Base-by-base conservation (phyloP, 345 rosid species). In the Psidium guajava region DNA sequence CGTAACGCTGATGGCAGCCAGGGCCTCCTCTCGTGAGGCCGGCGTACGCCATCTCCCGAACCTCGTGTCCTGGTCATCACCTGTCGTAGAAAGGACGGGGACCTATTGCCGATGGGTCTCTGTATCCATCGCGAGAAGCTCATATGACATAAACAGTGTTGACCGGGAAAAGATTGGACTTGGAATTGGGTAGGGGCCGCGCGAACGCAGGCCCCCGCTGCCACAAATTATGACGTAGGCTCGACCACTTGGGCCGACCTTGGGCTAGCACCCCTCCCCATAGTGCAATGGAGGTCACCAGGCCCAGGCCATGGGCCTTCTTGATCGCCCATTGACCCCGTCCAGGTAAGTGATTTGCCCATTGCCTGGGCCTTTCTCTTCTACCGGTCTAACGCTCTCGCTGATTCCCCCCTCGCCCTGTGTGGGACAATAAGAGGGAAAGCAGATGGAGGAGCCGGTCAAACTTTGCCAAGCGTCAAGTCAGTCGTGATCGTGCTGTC, bases 41-140 rank as follows among this genome's bases (percentile, higher is more conserved):
- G 4, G 44, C 44, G 44, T 4, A 4, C 4, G 6, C 44, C 44
- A 42, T 42, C 44, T 42, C 44, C 44, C 6, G 44, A 42, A 42
- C 44, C 3, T 42, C 44, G 44, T 42, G 44, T 2, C 44, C 44
- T 88, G 87, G 15, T 89, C 89, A 85, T 92, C 92, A 0, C 91
- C 75, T 0, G 90, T 89, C 86, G 88, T 89, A 44, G n/a, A 81
- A 64, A 90, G 49, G 83, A 89, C 83, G 61, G 3, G 3, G 44
- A 42, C 44, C 6, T 42, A 42, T 42, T 4, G 44, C 44, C 44
- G 44, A 42, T 42, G 6, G 44, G 44, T 42, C 44, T 42, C 44
- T 91, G 27, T 85, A 91, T 36, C 83, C 92, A 59, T 91, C 95
- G 21, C 86, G 61, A 5, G n/a, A 82, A 82, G 54, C 8, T 53